A percentile compares a stretch with the other conserved stretches of the same genome.
Evolutionary conservation across 2,329 filamentous ascomycete species (phyloP).

Genomic region (Tolypocladium endophyticum): DNA sequence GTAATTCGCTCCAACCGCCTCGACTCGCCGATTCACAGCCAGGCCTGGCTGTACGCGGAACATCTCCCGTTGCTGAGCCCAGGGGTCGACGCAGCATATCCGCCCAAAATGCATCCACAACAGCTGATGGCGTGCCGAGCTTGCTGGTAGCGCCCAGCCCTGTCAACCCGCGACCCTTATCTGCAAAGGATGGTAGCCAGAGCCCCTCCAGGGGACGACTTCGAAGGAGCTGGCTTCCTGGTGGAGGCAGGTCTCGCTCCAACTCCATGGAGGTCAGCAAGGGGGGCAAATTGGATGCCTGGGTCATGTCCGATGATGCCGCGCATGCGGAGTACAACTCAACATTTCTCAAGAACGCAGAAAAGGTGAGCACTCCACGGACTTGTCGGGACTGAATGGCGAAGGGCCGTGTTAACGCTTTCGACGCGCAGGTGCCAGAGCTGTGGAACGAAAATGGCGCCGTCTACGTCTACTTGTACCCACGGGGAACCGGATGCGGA

Average conservation of each 20-base stretch:
- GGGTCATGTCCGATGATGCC: conserved; percentile 43
- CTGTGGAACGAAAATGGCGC: conserved; percentile 53
- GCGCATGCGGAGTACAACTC: conserved; percentile 46
- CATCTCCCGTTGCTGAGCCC: conserved; percentile 23
- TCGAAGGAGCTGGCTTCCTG: conserved; percentile 45
- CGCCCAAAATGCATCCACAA: conserved; percentile 28
- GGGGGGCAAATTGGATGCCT: conserved; percentile 26
- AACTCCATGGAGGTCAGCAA: conserved; percentile 28
- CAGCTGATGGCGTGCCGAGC: conserved; percentile 14
- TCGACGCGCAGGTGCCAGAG: conserved; percentile 44
- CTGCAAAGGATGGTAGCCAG: conserved; percentile 24
- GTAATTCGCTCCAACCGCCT: conserved; percentile 20
- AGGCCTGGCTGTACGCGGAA: conserved; percentile 13
- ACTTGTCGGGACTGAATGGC: not conserved
- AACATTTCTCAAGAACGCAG: conserved; percentile 37
- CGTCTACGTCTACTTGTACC: conserved; percentile 46
- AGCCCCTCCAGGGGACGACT: conserved; percentile 34
- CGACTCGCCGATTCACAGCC: conserved; percentile 11
- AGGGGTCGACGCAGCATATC: conserved; percentile 36
- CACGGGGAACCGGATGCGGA: conserved; percentile 35
- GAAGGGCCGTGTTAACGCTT: conserved; percentile 1
- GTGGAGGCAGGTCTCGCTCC: conserved; percentile 37
- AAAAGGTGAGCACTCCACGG: conserved; percentile 34
- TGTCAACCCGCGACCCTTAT: conserved; percentile 16
- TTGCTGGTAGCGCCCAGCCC: conserved; percentile 19